Conservation (phyloP, 352 stramenopile genomes). For the Thraustochytrium striatum region DNA sequence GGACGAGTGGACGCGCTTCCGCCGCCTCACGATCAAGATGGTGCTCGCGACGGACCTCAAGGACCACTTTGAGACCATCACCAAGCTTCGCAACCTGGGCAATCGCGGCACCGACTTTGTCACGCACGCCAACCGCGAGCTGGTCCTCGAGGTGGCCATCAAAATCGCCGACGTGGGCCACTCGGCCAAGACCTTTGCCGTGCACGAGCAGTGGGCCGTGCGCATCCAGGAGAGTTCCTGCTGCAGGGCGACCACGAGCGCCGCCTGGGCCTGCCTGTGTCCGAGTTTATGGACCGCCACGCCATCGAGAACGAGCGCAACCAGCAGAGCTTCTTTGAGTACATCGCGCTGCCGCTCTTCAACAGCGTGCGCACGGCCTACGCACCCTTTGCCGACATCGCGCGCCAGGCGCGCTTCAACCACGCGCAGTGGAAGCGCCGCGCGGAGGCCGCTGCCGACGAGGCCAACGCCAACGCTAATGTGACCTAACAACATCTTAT, state of each 20-base stretch:
- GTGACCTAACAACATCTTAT: too few species aligned
- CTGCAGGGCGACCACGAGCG: constrained; percentile 91
- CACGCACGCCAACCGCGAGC: constrained; percentile 2
- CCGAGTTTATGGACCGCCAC: constrained; percentile 64
- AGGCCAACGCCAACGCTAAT: too few species aligned
- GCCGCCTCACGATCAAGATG: constrained; percentile 59
- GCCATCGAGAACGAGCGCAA: constrained; percentile 80
- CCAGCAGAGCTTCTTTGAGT: constrained; percentile 90
- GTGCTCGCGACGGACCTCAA: constrained; percentile 64
- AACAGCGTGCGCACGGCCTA: constrained; percentile 50
- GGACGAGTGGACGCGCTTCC: constrained; percentile 56
- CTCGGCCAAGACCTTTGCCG: constrained; percentile 73
- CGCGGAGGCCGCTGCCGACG: too few species aligned
- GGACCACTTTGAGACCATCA: constrained; percentile 59
- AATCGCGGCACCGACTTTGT: constrained; percentile 16
- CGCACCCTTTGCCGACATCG: background rate
- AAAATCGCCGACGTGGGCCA: constrained; percentile 91
- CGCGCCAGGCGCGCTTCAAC: constrained; percentile 17
- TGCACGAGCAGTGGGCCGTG: constrained; percentile 84
- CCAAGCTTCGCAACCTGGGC: constrained; percentile 32
- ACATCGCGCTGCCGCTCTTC: constrained; percentile 80
- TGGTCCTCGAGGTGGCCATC: constrained; percentile 68
- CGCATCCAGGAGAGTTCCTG: constrained; percentile 92
- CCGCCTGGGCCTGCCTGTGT: constrained; percentile 73
- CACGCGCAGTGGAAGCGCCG: constrained; percentile 21